Evolutionary conservation across 768 basidiomycete genomes (phyloP).

Genomic region (Russula sp.): DNA sequence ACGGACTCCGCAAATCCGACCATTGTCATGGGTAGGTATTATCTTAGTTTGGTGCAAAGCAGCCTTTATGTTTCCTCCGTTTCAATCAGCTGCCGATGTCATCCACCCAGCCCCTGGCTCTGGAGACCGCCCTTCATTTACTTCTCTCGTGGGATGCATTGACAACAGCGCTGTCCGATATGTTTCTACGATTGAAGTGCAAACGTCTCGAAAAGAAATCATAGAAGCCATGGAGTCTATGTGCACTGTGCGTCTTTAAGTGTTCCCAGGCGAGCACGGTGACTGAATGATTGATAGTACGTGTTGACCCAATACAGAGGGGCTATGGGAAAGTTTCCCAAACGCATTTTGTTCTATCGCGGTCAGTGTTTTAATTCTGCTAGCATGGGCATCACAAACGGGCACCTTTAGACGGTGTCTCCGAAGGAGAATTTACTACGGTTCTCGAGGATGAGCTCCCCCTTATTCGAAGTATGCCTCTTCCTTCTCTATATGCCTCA

Average conservation of each 20-base stretch:
- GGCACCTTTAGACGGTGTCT: conserved; percentile 39
- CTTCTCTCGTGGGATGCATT: conserved; percentile 72
- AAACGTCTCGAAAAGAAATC: conserved; percentile 65
- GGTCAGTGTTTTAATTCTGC: conserved; percentile 33
- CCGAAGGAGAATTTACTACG: conserved; percentile 45
- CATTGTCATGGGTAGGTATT: conserved; percentile 61
- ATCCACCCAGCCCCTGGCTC: conserved; percentile 79
- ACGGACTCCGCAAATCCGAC: conserved; percentile 69
- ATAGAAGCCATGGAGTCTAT: conserved; percentile 64
- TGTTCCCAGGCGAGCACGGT: background rate
- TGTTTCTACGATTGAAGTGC: conserved; percentile 50
- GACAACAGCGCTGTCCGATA: conserved; percentile 75
- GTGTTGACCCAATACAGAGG: conserved; percentile 52
- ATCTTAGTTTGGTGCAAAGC: background rate
- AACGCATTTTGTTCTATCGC: conserved; percentile 70
- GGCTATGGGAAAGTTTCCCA: conserved; percentile 52
- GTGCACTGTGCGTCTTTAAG: conserved; percentile 40
- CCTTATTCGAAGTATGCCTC: conserved; percentile 43
- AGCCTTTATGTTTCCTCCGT: too few relatives aligned
- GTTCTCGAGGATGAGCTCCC: conserved; percentile 53
- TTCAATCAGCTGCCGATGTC: conserved; percentile 60
- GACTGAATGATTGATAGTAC: conserved; percentile 31
- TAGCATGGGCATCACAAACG: background rate
- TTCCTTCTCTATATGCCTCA: background rate
- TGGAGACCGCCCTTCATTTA: conserved; percentile 73